phyloP scores from a whole-genome alignment of 2,329 filamentous ascomycete species.

The Colletotrichum orchidophilum region DNA sequence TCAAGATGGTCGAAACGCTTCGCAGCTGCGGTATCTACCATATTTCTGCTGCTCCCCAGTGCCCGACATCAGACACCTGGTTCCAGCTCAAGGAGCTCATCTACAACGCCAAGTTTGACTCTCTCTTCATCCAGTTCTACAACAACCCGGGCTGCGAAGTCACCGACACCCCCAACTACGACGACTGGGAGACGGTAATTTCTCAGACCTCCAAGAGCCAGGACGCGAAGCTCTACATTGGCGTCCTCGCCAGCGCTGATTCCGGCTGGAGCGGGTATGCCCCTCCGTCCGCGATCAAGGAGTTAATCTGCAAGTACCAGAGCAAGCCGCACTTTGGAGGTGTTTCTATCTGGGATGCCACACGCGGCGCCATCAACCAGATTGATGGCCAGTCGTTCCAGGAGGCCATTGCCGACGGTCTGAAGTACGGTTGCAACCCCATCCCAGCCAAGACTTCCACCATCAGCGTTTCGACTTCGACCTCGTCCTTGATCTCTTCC shows the following conservation, averaged over 20 bases:
- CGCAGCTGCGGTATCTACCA: slow-evolving; percentile 42
- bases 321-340: slow-evolving; percentile 52
- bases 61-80: slow-evolving; percentile 42
- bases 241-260: slow-evolving; percentile 47
- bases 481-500: slow-evolving; percentile 18
- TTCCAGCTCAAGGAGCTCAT: slow-evolving; percentile 50
- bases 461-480: slow-evolving; percentile 27
- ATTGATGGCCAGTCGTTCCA: slow-evolving; percentile 48
- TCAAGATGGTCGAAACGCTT: slow-evolving; percentile 49
- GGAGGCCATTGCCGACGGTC: slow-evolving; percentile 47
- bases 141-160: slow-evolving; percentile 53
- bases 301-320: slow-evolving; percentile 51
- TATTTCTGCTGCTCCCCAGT: slow-evolving; percentile 58
- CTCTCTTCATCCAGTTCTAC: slow-evolving; percentile 60
- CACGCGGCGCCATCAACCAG: slow-evolving; percentile 43
- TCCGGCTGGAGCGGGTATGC: slow-evolving; percentile 48
- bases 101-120: slow-evolving; percentile 50
- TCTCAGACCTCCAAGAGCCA: slow-evolving; percentile 45
- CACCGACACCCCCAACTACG: slow-evolving; percentile 49
- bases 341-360: slow-evolving; percentile 57
- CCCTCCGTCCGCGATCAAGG: slow-evolving; percentile 42
- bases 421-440: slow-evolving; percentile 47
- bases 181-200: slow-evolving; percentile 50
- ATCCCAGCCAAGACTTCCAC: slow-evolving; percentile 39
- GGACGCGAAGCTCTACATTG: slow-evolving; percentile 56